These are phyloP conservation scores for Neurospora terricola DNA, from an alignment of 495 filamentous ascomycete species.

Conservation along the genomic window DNA sequence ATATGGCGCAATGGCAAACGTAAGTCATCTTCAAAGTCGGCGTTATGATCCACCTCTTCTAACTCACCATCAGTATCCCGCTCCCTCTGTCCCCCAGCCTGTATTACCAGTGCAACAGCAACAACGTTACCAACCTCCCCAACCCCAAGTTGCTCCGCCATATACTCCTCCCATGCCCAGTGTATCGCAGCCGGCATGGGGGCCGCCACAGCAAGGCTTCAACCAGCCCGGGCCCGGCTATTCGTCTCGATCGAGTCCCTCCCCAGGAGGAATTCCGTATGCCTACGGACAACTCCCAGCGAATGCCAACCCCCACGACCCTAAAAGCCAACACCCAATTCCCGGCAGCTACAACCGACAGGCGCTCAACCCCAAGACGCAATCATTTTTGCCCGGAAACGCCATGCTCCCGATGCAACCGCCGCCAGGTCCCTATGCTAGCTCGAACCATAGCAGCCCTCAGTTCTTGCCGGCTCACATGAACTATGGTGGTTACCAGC, in stretches of 20 bases:
- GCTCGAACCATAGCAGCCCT: constrained; percentile 34
- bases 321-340: constrained; percentile 63
- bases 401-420: constrained; percentile 34
- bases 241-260: constrained; percentile 25
- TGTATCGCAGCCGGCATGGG: constrained; percentile 6
- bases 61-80: constrained; percentile 18
- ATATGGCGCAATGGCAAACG: constrained; percentile 25
- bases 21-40: constrained; percentile 15
- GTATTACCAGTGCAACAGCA: constrained; percentile 19
- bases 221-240: constrained; percentile 19
- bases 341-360: constrained; percentile 75
- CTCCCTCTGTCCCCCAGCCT: constrained; percentile 16
- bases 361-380: constrained; percentile 86
- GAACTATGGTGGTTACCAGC: constrained; percentile 31
- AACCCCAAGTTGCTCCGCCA: constrained; percentile 26
- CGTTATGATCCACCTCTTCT: not conserved
- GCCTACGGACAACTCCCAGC: constrained; percentile 67
- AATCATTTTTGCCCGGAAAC: constrained; percentile 69
- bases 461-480: constrained; percentile 35
- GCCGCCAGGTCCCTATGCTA: constrained; percentile 22
- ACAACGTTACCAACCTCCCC: constrained; percentile 26
- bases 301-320: constrained; percentile 53
- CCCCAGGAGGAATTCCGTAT: constrained; percentile 45
- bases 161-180: constrained; percentile 34
- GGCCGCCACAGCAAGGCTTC: constrained; percentile 10